Evolutionary conservation across 1,284 basidiomycete genomes (phyloP), one percentile per base, ranked within the genome.

Genomic region (Acaromyces ingoldii): DNA sequence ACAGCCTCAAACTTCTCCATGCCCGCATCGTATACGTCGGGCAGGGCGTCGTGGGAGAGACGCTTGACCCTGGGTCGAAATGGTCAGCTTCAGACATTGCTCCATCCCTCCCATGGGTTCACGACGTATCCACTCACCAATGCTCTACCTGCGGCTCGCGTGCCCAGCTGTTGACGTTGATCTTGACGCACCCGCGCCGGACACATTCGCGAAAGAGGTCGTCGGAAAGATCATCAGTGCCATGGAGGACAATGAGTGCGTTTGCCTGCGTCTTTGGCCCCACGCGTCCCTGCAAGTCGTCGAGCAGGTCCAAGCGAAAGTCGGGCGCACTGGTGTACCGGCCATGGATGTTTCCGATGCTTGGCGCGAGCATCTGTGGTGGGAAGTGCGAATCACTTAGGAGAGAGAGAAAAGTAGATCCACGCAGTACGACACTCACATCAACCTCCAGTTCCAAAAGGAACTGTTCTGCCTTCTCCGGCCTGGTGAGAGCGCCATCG

Each of bases 281-380:
- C 0, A 65, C 47, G 13, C 46, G 37, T 6, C n/a, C 9, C 31
- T 62, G 60, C 9, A 65, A 50, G n/a, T 57, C 11, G 6, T 49
- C 44, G 31, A 62, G 49, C 21, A 64, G 40, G 4, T 64, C 57
- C 13, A 62, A 49, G 5, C 43, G 31, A 49, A 65, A 65, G 15
- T 21, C 19, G 13, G 62, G 55, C 13, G 57, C 53, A 25, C 55
- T 51, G 26, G 54, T 19, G 30, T 62, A 61, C 15, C 63, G 65
- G 6, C 78, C 78, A 63, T 79, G 78, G 22, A 78, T 68, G 69
- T 79, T 79, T 19, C 78, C 78, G 50, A 79, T 78, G 34, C 65
- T 76, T 9, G 78, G 78, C n/a, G 78, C 78, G 25, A 79, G 74
- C 53, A 79, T 74, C 51, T 78, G 68, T 0, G 77, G 13, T 7